Evolutionary conservation across 768 basidiomycete genomes (phyloP), one percentile per base, ranked within the genome.

Genomic region (Pleurotus cornucopiae): DNA sequence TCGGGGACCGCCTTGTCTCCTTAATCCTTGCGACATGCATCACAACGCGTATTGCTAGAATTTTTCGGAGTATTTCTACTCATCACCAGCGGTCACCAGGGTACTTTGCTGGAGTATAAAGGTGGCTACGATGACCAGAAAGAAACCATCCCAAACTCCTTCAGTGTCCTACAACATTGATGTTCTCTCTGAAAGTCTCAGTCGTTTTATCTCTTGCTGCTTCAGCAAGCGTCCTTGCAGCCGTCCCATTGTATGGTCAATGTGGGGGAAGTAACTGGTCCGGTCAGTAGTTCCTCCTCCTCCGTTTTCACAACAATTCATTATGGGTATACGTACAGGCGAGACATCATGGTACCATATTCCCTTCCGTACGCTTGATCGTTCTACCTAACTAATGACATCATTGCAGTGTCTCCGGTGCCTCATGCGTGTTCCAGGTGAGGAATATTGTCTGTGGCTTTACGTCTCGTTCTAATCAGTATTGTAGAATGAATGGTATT

Each of bases 211-310:
- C 58, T 25, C 55, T 61, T 45, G 16, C 48, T 37, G 12, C 54
- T 40, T 58, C 58, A 18, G 40, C 51, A 16, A 23, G 30, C 38
- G 60, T 52, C 39, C 40, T 57, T 21, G 60, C 60, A 14, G 57
- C 45, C 39, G 64, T 64, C 13, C 65, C 65, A 6, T 37, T 65
- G 11, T 66, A 61, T 16, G 65, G 65, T 13, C 65, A 64, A 55
- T 66, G 65, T 41, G 65, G 65, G 21, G 65, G 64, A 13, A 39
- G 13, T 23, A 41, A 30, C 26, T 66, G 64, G 65, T 63, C 63
- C 7, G 65, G 65, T 65, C 11, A 60, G 34, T 26, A 21, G 43
- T 34, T 39, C 43, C 30, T 48, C 40, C 48, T 23, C 11, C 9
- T 6, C 38, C 49, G 14, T 48, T 41, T 16, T 16, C 37, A n/a